Evolutionary conservation across 441 rosid genomes (phyloP).

Genomic region (Isatis lusitanica): DNA sequence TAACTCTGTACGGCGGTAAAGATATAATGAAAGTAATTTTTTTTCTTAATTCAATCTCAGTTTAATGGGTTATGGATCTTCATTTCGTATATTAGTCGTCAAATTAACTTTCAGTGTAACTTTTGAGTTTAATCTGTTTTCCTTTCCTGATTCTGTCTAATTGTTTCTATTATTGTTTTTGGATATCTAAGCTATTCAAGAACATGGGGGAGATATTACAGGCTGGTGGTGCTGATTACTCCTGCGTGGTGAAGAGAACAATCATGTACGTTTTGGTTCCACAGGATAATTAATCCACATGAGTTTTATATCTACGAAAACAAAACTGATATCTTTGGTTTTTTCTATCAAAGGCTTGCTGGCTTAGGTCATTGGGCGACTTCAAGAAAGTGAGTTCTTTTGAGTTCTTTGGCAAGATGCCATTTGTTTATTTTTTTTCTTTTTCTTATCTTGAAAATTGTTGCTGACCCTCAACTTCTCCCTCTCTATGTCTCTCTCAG

Average conservation of each 20-base stretch:
- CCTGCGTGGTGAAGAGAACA: slow-evolving; percentile 87
- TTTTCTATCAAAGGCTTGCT: slow-evolving; percentile 61
- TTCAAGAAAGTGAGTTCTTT: slow-evolving; percentile 94
- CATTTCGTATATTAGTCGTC: neutral
- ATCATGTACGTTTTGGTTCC: slow-evolving; percentile 52
- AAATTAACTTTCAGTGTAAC: neutral
- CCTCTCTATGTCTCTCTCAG: too few species aligned
- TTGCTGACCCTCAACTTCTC: neutral
- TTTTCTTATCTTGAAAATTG: neutral
- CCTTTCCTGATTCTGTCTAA: slow-evolving; percentile 10
- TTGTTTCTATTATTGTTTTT: neutral
- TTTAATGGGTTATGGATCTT: neutral
- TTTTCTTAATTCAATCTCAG: neutral
- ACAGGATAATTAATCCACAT: neutral
- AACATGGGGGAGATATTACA: slow-evolving; percentile 95
- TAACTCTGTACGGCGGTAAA: neutral
- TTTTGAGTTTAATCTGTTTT: neutral
- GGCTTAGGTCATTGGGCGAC: slow-evolving; percentile 59
- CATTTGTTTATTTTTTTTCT: too few species aligned
- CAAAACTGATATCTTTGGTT: neutral
- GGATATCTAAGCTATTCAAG: slow-evolving; percentile 54
- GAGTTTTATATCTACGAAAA: neutral
- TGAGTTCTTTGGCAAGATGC: slow-evolving; percentile 37
- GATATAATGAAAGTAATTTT: neutral
- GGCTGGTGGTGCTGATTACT: slow-evolving; percentile 79